A percentile compares a stretch with the other conserved stretches of the same genome.
These are phyloP conservation scores for Saccharomyces pastorianus DNA, from an alignment of 1,139 yeast species.

Conservation along the genomic window DNA sequence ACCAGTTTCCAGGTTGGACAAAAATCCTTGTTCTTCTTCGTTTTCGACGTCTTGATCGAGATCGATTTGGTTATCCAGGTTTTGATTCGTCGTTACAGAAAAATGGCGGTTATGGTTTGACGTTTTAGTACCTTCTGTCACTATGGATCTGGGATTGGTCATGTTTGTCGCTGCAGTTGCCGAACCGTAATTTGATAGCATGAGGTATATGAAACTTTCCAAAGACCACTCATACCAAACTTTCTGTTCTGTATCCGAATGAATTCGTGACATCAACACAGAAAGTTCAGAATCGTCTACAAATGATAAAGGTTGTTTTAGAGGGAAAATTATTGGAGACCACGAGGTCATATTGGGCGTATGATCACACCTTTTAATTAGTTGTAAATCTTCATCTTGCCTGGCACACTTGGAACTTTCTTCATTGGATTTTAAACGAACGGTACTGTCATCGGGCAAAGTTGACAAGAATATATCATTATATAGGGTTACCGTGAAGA, in stretches of 20 bases:
- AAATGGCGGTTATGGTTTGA: not conserved
- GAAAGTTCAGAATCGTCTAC: slow-evolving; percentile 48
- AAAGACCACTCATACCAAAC: slow-evolving; percentile 71
- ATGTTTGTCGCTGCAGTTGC: not conserved
- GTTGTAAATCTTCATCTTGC: not conserved
- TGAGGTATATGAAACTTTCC: slow-evolving; percentile 42
- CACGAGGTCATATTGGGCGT: slow-evolving; percentile 57
- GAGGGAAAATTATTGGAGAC: slow-evolving; percentile 73
- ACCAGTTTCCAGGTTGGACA: slow-evolving; percentile 18
- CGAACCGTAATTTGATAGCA: slow-evolving; percentile 27
- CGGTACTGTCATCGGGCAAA: slow-evolving; percentile 35
- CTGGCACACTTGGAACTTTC: not conserved
- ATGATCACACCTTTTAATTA: slow-evolving; percentile 29
- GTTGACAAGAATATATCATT: slow-evolving; percentile 50
- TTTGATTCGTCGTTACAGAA: not conserved
- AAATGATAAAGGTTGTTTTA: slow-evolving; percentile 42
- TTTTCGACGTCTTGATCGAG: not conserved
- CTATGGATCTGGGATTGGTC: not conserved
- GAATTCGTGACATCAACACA: slow-evolving; percentile 36
- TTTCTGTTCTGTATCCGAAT: slow-evolving; percentile 16
- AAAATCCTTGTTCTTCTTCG: slow-evolving; percentile 10
- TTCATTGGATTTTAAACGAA: slow-evolving; percentile 4
- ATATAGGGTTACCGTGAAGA: slow-evolving; percentile 57
- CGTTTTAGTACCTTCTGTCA: not conserved
- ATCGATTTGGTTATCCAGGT: not conserved